phyloP scores from a whole-genome alignment of 768 basidiomycete genomes.

The Pleurotus citrinopileatus region DNA sequence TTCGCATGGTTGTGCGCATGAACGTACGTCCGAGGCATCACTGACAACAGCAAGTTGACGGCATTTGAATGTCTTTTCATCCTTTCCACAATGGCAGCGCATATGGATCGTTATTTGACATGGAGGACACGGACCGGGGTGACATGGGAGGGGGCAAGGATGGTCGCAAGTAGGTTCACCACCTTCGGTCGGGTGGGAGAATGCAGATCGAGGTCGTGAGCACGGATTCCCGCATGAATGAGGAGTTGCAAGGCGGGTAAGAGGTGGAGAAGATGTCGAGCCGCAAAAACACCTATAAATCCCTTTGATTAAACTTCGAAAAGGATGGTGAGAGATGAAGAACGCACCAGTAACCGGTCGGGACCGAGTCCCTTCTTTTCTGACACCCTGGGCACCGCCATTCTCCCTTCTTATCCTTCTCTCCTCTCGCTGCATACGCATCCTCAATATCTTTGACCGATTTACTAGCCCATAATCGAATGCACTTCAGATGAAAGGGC shows the following conservation, averaged over 20 bases:
- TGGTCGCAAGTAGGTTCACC: constrained; percentile 61
- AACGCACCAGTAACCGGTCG: constrained; percentile 65
- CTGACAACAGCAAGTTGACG: constrained; percentile 57
- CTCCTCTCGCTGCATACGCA: constrained; percentile 72
- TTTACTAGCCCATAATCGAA: constrained; percentile 84
- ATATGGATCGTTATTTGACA: constrained; percentile 77
- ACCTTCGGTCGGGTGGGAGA: background rate
- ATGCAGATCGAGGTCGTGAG: constrained; percentile 44
- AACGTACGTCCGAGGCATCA: constrained; percentile 30
- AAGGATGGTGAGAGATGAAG: too few relatives aligned
- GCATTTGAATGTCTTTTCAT: constrained; percentile 31
- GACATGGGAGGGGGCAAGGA: constrained; percentile 81
- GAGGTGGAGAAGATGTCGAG: constrained; percentile 68
- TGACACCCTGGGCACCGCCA: constrained; percentile 98
- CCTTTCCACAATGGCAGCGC: constrained; percentile 77
- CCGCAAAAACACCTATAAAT: constrained; percentile 83
- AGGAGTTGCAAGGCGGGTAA: constrained; percentile 64
- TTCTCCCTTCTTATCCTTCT: constrained; percentile 58
- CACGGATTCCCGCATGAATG: constrained; percentile 78
- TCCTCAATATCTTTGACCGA: constrained; percentile 70
- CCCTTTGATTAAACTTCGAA: too few relatives aligned
- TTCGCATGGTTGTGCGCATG: constrained; percentile 43
- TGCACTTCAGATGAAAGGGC: constrained; percentile 88
- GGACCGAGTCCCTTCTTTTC: constrained; percentile 64
- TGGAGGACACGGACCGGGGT: constrained; percentile 96